Base-by-base conservation (phyloP, 2,329 filamentous ascomycete species). In the Aureobasidium pullulans region DNA sequence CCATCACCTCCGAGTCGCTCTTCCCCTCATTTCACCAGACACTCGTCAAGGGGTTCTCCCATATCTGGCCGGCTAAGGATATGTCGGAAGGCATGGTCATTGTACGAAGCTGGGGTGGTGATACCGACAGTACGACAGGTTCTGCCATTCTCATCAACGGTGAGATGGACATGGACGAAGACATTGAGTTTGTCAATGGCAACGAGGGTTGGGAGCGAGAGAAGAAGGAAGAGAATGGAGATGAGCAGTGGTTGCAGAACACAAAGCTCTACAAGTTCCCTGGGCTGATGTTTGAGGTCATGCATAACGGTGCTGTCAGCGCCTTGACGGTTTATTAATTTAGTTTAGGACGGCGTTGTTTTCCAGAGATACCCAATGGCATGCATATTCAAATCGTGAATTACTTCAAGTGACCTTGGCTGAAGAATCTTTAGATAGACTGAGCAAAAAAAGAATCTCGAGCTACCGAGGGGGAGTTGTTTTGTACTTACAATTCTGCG, bases 181-280 rank as follows among this genome's bases (percentile, higher is more conserved):
- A 59, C 11, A n/a, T 53, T n/a, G 57, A 59, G 10, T 29, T 29
- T 65, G 70, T 65, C 63, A 64, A 11, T 65, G 67, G 34, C 47
- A 64, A 29, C 62, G 64, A 49, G 59, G 64, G 63, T 69, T 57
- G 52, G 52, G 52, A 57, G 52, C 52, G 42, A 29, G 52, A 57
- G 67, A 69, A 74, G 77, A 67, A 72, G 73, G 68, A 59, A 15
- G 57, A 59, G 16, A 59, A 66, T 13, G 76, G 80, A 66, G 71
- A 83, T 74, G 75, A 81, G 73, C 70, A 79, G 72, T 69, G 86
- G 63, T 72, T 87, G 62, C 84, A 84, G 19, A 88, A 87, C 59
- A 96, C 92, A 15, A 93, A 92, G 62, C 75, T 99, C 31, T 97
- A 90, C 75, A 92, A 93, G 1, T 96, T 96, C 68, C 93, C 94